Base-by-base conservation (phyloP, 768 basidiomycete species). In the Naganishia antarctica region DNA sequence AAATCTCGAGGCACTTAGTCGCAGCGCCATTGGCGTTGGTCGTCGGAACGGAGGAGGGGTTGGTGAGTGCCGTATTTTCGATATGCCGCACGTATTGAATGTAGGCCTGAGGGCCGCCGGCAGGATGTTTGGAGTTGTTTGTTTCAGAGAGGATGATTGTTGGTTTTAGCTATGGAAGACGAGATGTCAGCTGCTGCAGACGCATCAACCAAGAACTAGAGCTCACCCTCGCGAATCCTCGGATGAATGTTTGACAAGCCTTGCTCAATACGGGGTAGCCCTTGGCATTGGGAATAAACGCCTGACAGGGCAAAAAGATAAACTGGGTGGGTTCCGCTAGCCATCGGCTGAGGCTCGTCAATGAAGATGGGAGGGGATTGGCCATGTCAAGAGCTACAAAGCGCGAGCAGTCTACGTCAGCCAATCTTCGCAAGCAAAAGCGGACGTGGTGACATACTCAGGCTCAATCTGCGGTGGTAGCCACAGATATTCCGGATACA, bases 231-330 rank as follows among this genome's bases (percentile, higher is more conserved):
- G 69, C 65, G 79, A 88, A 86, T 66, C 91, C 86, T 66, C 87
- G 86, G 61, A 98, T 84, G 80, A 99, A 97, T 0, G 83, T 83
- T 71, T 99, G 96, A 2, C 91, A 89, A 11, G 86, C 86, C 78
- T 97, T 98, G 13, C 90, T 89, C 18, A 99, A 83, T 6, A 99
- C 96, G 0, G 96, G 96, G 76, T 96, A 99, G 2, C 92, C 94
- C 79, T 96, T 94, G 57, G 86, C 83, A 76, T 99, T 99, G 12
- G 92, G 86, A 71, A 98, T 92, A 77, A 97, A 99, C 4, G 91
- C 84, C 13, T 88, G 85, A 0, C 91, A 86, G 4, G 96, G 92
- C 1, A 98, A 80, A 77, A 90, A 89, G 61, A 99, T 82, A 72
- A 91, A 84, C 34, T 85, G 84, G n/a, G 93, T 86, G 7, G 92